These are phyloP conservation scores for Xylariaceae sp. DNA, from an alignment of 2,329 filamentous ascomycete species.

Conservation along the genomic window DNA sequence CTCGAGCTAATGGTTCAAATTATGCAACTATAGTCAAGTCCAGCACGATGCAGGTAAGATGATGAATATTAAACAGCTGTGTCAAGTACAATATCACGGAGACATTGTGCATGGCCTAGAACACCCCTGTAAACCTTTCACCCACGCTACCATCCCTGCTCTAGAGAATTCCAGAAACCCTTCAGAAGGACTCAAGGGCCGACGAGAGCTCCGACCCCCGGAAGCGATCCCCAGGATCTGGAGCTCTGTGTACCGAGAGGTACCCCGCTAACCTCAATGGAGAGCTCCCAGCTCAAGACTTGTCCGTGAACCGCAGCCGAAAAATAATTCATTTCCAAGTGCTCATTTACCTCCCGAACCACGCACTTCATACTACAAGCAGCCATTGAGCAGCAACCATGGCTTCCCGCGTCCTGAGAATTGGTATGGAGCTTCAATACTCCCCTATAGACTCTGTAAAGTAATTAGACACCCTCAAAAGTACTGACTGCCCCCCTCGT, in stretches of 20 bases:
- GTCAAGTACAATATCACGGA: too few relatives aligned
- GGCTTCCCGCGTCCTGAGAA: conserved; percentile 63
- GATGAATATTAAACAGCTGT: too few relatives aligned
- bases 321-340: too few relatives aligned
- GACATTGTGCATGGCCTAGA: too few relatives aligned
- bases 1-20: too few relatives aligned
- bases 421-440: conserved; percentile 46
- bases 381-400: conserved; percentile 39
- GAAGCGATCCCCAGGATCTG: conserved; percentile 4
- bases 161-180: neutral
- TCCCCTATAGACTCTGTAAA: neutral
- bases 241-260: neutral
- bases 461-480: too few relatives aligned
- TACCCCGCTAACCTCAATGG: neutral
- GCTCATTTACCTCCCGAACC: neutral
- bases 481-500: neutral
- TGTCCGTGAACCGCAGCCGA: too few relatives aligned
- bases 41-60: neutral
- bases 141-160: too few relatives aligned
- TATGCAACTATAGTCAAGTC: too few relatives aligned
- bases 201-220: conserved; percentile 14
- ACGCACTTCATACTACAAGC: neutral
- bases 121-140: too few relatives aligned
- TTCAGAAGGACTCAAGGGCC: neutral
- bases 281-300: too few relatives aligned